Evolutionary conservation across 2,329 filamentous ascomycete species (phyloP).

Genomic region (Fusarium pininemorale): DNA sequence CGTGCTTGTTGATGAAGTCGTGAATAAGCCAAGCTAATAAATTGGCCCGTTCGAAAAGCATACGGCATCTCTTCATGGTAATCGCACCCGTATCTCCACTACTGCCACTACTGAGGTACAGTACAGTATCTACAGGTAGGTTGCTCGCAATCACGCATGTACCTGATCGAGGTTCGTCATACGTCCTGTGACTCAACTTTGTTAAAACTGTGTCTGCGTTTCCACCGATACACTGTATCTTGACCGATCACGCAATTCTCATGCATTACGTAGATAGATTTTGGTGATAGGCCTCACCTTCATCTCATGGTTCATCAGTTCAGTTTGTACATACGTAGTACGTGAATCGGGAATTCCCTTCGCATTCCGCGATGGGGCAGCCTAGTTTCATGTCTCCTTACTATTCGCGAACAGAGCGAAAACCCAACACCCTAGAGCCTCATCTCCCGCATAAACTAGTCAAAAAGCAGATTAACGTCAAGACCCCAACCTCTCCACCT

Average conservation of each 20-base stretch:
- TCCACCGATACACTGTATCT: background rate
- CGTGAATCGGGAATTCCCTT: background rate
- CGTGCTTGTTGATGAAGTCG: background rate
- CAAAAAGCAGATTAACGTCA: conserved; percentile 32
- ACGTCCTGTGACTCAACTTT: background rate
- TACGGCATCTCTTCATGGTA: background rate
- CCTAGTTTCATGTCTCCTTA: background rate
- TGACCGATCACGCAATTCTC: background rate
- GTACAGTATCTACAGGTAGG: background rate
- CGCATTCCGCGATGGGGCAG: conserved; percentile 28
- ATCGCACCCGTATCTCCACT: background rate
- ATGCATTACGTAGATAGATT: background rate
- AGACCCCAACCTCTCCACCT: conserved; percentile 26
- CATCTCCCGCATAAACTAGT: conserved; percentile 35
- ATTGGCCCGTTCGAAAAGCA: background rate
- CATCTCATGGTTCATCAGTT: background rate
- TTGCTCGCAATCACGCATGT: background rate
- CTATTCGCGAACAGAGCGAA: conserved; percentile 20
- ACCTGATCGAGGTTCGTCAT: background rate
- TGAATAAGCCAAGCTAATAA: background rate
- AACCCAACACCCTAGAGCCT: conserved; percentile 27
- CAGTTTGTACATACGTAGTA: background rate
- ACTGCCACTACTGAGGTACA: background rate
- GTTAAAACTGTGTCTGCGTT: background rate
- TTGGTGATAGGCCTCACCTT: background rate